These are phyloP conservation scores for Diaporthe nobilis DNA, from an alignment of 2,329 filamentous ascomycete genomes.

Conservation along the genomic window DNA sequence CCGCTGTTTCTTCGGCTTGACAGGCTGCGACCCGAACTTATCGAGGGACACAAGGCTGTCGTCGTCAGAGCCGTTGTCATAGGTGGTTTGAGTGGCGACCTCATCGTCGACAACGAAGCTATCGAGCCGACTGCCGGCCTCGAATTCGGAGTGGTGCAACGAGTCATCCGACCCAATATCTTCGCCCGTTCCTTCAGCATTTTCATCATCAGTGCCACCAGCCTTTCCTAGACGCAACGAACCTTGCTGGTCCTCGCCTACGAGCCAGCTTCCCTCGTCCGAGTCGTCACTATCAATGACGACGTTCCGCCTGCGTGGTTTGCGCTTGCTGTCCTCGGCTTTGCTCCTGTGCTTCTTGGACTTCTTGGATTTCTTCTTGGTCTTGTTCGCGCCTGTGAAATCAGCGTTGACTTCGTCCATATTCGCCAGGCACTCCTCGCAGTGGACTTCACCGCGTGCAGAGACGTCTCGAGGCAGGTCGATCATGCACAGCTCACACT, in stretches of 20 bases:
- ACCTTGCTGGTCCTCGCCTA: conserved; percentile 75
- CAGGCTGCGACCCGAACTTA: conserved; percentile 52
- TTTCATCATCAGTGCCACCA: conserved; percentile 88
- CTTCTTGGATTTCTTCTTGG: conserved; percentile 55
- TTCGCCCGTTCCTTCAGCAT: conserved; percentile 89
- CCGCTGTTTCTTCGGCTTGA: conserved; percentile 50
- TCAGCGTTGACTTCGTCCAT: conserved; percentile 73
- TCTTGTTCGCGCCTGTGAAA: conserved; percentile 56
- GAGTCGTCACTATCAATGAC: conserved; percentile 78
- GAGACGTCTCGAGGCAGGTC: conserved; percentile 72
- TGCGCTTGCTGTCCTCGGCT: conserved; percentile 52
- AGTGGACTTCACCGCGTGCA: conserved; percentile 59
- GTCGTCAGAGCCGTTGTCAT: conserved; percentile 49
- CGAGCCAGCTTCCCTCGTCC: conserved; percentile 83
- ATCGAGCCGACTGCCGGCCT: conserved; percentile 67
- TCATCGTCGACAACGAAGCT: conserved; percentile 71
- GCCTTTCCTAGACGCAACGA: conserved; percentile 78
- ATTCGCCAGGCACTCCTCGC: conserved; percentile 82
- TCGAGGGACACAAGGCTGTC: conserved; percentile 56
- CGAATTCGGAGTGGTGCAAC: conserved; percentile 66
- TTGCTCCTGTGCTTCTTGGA: conserved; percentile 52
- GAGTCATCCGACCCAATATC: conserved; percentile 82
- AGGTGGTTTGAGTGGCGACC: conserved; percentile 45
- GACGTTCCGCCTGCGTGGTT: conserved; percentile 66
- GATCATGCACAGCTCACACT: conserved; percentile 86